Conservation (phyloP, 345 rosid species). For the Salix udensis region DNA sequence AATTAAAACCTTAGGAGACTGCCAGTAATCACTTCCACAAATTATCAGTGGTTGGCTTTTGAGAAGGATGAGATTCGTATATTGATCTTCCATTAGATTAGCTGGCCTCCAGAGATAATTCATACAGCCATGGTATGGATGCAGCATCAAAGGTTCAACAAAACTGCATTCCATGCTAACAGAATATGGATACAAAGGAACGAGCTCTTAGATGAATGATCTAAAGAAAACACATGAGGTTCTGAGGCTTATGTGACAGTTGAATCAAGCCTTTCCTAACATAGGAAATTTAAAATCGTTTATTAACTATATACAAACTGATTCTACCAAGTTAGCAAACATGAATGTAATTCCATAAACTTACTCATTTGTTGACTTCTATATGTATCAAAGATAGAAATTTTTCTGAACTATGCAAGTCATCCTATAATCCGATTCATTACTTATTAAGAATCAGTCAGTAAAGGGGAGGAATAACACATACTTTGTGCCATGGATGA, state of each 20-base stretch:
- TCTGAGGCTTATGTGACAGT: not conserved
- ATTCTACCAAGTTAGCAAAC: not conserved
- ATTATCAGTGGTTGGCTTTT: not conserved
- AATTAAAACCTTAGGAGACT: not conserved
- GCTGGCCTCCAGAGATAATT: not conserved
- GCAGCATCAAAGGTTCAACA: not conserved
- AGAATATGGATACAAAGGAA: not conserved
- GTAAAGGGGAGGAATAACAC: not conserved
- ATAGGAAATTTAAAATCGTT: not conserved
- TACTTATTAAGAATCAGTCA: not conserved
- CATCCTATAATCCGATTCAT: not conserved
- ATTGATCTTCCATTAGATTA: not conserved
- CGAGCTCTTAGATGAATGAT: not conserved
- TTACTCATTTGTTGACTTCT: not conserved
- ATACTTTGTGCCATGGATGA: slow-evolving; percentile 97
- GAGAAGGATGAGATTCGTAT: not conserved
- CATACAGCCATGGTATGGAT: not conserved
- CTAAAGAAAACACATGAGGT: not conserved
- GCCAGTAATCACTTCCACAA: not conserved
- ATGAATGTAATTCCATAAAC: not conserved
- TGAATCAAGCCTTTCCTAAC: not conserved
- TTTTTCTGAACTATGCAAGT: not conserved
- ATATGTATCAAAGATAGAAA: not conserved
- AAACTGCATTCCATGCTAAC: not conserved
- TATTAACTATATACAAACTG: not conserved